Conservation (phyloP, 148 eudicot species). For the Polygonum aviculare region DNA sequence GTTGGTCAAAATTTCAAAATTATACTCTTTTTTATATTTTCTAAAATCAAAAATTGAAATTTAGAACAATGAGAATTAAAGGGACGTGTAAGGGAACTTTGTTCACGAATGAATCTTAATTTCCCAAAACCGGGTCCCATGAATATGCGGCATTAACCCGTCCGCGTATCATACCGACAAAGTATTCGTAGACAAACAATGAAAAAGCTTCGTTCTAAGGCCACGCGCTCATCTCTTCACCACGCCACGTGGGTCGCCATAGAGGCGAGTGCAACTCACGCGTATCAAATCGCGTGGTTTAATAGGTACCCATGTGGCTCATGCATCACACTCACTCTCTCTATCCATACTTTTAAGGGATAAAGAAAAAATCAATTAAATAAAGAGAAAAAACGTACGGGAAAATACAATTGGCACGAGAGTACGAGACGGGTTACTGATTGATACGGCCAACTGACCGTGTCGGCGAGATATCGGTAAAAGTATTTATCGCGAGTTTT, state of each 20-base stretch:
- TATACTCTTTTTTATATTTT: too few relatives aligned
- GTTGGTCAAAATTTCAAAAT: too few relatives aligned
- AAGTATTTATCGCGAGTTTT: conserved; percentile 2
- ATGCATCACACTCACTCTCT: conserved; percentile 10
- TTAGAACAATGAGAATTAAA: too few relatives aligned
- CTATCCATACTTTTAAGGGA: conserved; percentile 3
- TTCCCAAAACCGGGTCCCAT: too few relatives aligned
- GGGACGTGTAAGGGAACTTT: too few relatives aligned
- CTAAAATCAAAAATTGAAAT: too few relatives aligned
- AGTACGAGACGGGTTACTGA: neutral
- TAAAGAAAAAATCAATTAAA: neutral
- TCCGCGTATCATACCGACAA: too few relatives aligned
- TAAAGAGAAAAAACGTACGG: neutral
- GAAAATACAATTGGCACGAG: neutral
- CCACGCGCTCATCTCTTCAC: neutral
- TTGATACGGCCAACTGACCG: neutral
- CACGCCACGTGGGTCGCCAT: neutral
- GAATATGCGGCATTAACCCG: too few relatives aligned
- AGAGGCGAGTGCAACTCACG: neutral
- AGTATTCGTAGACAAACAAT: too few relatives aligned
- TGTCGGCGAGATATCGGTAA: neutral
- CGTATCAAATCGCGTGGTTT: neutral
- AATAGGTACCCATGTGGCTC: neutral
- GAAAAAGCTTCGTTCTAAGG: too few relatives aligned
- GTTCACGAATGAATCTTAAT: too few relatives aligned